Evolutionary conservation across 1,284 basidiomycete species (phyloP), one percentile per base, ranked within the genome.

Genomic region (Sporisorium iseilematis-ciliati): DNA sequence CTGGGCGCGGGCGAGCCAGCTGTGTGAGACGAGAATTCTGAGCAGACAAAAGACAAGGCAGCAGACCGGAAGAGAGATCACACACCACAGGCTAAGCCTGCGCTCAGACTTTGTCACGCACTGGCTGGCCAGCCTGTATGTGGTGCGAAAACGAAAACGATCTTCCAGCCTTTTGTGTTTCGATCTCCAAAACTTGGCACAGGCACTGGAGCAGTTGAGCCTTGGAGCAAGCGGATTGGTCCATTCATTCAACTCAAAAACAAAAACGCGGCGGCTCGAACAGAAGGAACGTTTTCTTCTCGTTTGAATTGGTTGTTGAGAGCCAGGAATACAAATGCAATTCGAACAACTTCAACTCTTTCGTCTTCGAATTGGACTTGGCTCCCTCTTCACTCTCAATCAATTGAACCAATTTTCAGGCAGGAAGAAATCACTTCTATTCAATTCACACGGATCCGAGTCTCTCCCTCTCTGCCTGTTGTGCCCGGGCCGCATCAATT

Each of bases 161-260:
- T 26, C 51, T 26, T 48, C 38, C 29, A 35, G 25, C 18, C 45
- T 5, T 11, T 25, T 45, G 29, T 42, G 53, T 29, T 57, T 51
- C 40, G 49, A 51, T 43, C 26, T 41, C 11, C n/a, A n/a, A n/a
- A n/a, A n/a, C n/a, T n/a, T n/a, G n/a, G n/a, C n/a, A n/a, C 26
- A 42, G 51, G 59, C 59, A 69, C 60, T 38, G 23, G 56, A 38
- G 20, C 54, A 51, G 65, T 57, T 31, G 35, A 35, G 18, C 12
- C 35, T 40, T 18, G 43, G 45, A 49, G 52, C 50, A 53, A 61
- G 65, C 65, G 65, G 65, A 68, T 68, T 68, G 65, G 65, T 62
- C 54, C 59, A 59, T 54, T 62, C 65, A 58, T 46, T 66, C 50
- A 61, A 62, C 29, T 35, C 38, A 29, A 29, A 56, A 26, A 46